Evolutionary conservation across 2,329 filamentous ascomycete genomes (phyloP).

Genomic region (Aspergillus brasiliensis): DNA sequence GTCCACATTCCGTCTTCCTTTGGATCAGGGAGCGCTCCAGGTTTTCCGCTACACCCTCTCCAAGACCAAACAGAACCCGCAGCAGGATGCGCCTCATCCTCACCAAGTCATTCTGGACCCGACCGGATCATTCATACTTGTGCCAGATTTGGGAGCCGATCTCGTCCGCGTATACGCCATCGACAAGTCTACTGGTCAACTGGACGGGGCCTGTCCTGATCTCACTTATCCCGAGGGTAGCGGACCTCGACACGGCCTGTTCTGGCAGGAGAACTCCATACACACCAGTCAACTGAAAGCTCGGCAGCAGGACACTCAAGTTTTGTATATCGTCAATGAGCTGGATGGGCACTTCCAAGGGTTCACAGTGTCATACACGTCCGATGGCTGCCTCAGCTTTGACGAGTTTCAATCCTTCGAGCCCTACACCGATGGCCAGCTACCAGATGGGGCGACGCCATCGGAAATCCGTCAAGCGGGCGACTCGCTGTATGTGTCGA

Average conservation of each 20-base stretch:
- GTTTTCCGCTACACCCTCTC: conserved; percentile 45
- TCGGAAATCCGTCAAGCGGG: conserved; percentile 29
- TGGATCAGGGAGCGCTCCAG: conserved; percentile 34
- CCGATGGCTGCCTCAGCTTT: conserved; percentile 31
- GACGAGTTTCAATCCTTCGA: conserved; percentile 25
- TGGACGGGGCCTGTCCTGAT: conserved; percentile 48
- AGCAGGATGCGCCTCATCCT: conserved; percentile 60
- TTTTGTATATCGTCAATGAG: conserved; percentile 58
- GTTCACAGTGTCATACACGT: conserved; percentile 42
- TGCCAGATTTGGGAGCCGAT: conserved; percentile 69
- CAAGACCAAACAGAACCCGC: conserved; percentile 40
- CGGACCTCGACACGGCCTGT: conserved; percentile 68
- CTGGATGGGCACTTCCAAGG: conserved; percentile 55
- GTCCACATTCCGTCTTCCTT: conserved; percentile 36
- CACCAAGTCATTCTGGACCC: conserved; percentile 69
- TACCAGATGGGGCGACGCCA: conserved; percentile 32
- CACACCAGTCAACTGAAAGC: neutral
- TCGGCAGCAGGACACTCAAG: conserved; percentile 14
- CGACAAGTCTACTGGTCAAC: conserved; percentile 46
- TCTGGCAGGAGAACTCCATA: conserved; percentile 42
- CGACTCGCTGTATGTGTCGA: conserved; percentile 33
- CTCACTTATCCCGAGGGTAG: conserved; percentile 51
- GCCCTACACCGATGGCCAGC: conserved; percentile 27
- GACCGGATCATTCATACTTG: conserved; percentile 62
- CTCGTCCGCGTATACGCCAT: conserved; percentile 62